Evolutionary conservation across 257 asterid species (phyloP), one percentile per base, ranked within the genome.

Genomic region (Nicotiana benthamiana): DNA sequence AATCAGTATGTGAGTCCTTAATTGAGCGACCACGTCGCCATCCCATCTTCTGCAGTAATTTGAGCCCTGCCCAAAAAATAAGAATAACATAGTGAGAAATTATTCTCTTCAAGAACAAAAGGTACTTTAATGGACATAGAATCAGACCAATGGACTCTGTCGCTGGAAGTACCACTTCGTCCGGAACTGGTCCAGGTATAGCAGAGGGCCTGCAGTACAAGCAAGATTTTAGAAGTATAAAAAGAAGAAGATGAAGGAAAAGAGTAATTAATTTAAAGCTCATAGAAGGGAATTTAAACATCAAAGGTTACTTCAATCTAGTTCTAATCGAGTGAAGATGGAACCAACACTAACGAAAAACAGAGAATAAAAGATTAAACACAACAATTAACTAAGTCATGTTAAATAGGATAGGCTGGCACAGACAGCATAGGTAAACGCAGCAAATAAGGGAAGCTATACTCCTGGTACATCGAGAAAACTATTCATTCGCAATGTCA

Each of bases 171-270:
- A 93, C 83, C 77, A 95, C 85, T 85, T 95, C 98, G 86, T 95
- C 99, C 57, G 97, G 99, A 83, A 90, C 90, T 80, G 94, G 98
- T 88, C 99, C 99, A 82, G 99, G 98, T 82, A 95, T 90, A 81
- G 89, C 88, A 17, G 99, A 94, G 51, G 97, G 97, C 88, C 99
- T 95, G 84, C 62, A 87, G 75, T 48, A 61, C 22, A 75, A 67
- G 66, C 53, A 59, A 67, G 24, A 83, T 34, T 74, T 84, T 48
- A 67, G 11, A 63, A 82, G 54, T 43, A 40, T 75, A 52, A 67
- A 75, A n/a, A 26, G 70, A 40, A 27, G 40, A 68, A 9, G 6
- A 86, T 82, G 78, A 76, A 34, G 52, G 63, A 72, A 28, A 77
- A 84, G 68, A 54, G 75, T 24, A 72, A 54, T 48, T 68, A 9